These are phyloP conservation scores for Colletotrichum siamense DNA, from an alignment of 2,329 filamentous ascomycete genomes.

Conservation along the genomic window DNA sequence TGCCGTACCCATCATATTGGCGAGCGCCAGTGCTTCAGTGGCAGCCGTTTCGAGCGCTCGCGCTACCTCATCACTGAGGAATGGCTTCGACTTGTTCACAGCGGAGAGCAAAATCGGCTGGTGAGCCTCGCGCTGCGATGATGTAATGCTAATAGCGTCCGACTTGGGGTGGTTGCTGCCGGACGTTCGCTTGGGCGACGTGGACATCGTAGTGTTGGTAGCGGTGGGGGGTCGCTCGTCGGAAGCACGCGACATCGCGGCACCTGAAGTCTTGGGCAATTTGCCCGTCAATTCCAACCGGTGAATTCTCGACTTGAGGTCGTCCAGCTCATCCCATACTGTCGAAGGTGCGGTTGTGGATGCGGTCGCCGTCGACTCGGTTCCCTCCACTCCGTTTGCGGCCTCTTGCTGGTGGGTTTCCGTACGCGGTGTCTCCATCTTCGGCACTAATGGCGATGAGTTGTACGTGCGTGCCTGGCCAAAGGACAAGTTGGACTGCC, in stretches of 20 bases:
- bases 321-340: conserved; percentile 97
- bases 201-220: conserved; percentile 90
- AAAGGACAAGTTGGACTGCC: conserved; percentile 41
- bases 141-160: conserved; percentile 47
- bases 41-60: conserved; percentile 81
- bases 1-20: conserved; percentile 76
- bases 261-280: conserved; percentile 80
- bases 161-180: conserved; percentile 50
- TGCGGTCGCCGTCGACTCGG: conserved; percentile 82
- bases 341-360: conserved; percentile 91
- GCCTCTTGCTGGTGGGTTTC: conserved; percentile 38
- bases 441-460: conserved; percentile 65
- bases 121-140: conserved; percentile 65
- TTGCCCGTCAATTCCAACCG: conserved; percentile 91
- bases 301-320: conserved; percentile 90
- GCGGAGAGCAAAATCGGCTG: conserved; percentile 78
- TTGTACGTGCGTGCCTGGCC: conserved; percentile 55
- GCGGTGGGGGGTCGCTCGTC: conserved; percentile 89
- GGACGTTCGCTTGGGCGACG: conserved; percentile 79
- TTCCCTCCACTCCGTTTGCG: conserved; percentile 64
- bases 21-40: conserved; percentile 79
- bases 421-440: conserved; percentile 41
- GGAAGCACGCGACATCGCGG: conserved; percentile 75
- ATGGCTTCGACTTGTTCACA: conserved; percentile 75
- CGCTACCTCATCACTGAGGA: conserved; percentile 76